phyloP scores from a whole-genome alignment of 192 early-diverging fungal genomes.

The Funneliformis geosporum region DNA sequence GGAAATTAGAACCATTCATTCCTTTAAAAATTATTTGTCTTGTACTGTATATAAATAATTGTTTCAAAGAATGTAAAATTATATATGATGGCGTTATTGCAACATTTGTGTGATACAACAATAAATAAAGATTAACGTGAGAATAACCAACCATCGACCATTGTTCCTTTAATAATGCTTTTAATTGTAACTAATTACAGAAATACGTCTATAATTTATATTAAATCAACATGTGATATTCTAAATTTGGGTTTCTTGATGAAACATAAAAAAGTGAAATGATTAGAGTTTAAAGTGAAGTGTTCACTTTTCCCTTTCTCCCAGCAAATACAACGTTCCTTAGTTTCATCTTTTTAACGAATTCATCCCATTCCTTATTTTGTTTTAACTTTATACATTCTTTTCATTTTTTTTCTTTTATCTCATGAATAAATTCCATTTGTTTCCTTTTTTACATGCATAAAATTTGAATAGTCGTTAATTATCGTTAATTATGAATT shows the following conservation, averaged over 20 bases:
- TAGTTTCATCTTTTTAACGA: neutral
- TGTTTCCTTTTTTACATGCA: too few relatives aligned
- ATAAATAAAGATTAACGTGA: neutral
- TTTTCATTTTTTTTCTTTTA: neutral
- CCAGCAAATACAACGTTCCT: too few relatives aligned
- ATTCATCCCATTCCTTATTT: neutral
- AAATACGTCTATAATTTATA: neutral
- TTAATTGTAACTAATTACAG: neutral
- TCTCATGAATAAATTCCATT: neutral
- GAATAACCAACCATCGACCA: neutral
- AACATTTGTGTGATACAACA: too few relatives aligned
- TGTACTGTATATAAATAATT: too few relatives aligned
- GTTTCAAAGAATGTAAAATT: too few relatives aligned
- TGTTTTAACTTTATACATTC: neutral
- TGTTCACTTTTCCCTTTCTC: too few relatives aligned
- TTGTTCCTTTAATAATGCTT: neutral
- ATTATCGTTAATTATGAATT: neutral
- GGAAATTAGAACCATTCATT: too few relatives aligned
- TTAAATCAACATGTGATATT: neutral
- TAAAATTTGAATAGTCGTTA: too few relatives aligned
- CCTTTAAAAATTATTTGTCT: too few relatives aligned
- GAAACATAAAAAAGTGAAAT: neutral
- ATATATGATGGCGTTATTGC: too few relatives aligned
- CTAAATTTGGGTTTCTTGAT: neutral
- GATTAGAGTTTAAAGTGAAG: too few relatives aligned